A percentile compares a stretch with the other conserved stretches of the same genome.
Conservation (phyloP, 2,329 filamentous ascomycete genomes). For the Claviceps paspali region DNA sequence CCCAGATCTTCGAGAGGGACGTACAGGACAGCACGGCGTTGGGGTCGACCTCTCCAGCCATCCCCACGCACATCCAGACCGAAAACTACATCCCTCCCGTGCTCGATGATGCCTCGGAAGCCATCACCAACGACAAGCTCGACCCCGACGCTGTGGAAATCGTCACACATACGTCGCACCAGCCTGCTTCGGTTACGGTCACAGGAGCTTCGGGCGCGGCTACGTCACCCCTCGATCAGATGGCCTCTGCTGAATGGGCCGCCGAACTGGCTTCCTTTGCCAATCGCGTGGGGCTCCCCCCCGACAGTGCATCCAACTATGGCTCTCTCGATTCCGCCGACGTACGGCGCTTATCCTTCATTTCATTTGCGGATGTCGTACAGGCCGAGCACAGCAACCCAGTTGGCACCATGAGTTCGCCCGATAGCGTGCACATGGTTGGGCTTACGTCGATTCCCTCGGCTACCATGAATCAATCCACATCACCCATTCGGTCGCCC, state of each 20-base stretch:
- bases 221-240: slow-evolving; percentile 24
- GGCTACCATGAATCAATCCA: slow-evolving; percentile 46
- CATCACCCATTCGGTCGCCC: slow-evolving; percentile 67
- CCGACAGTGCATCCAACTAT: slow-evolving; percentile 59
- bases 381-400: slow-evolving; percentile 62
- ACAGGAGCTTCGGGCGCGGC: slow-evolving; percentile 26
- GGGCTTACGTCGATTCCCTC: slow-evolving; percentile 48
- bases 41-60: slow-evolving; percentile 65
- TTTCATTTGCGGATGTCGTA: slow-evolving; percentile 92
- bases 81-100: slow-evolving; percentile 90
- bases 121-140: slow-evolving; percentile 74
- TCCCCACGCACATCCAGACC: slow-evolving; percentile 83
- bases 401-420: slow-evolving; percentile 33
- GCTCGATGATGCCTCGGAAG: slow-evolving; percentile 77
- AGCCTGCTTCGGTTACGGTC: slow-evolving; percentile 58
- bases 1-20: slow-evolving; percentile 83
- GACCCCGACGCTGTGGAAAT: slow-evolving; percentile 88
- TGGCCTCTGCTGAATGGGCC: slow-evolving; percentile 34
- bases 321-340: slow-evolving; percentile 61
- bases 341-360: slow-evolving; percentile 76
- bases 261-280: slow-evolving; percentile 43
- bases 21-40: slow-evolving; percentile 64
- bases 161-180: slow-evolving; percentile 71
- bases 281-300: slow-evolving; percentile 23
- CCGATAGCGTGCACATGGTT: slow-evolving; percentile 55